A percentile compares a stretch with the other conserved stretches of the same genome.
Evolutionary conservation across 2,329 filamentous ascomycete genomes (phyloP).

Genomic region (Reticulascus tulasneorum): DNA sequence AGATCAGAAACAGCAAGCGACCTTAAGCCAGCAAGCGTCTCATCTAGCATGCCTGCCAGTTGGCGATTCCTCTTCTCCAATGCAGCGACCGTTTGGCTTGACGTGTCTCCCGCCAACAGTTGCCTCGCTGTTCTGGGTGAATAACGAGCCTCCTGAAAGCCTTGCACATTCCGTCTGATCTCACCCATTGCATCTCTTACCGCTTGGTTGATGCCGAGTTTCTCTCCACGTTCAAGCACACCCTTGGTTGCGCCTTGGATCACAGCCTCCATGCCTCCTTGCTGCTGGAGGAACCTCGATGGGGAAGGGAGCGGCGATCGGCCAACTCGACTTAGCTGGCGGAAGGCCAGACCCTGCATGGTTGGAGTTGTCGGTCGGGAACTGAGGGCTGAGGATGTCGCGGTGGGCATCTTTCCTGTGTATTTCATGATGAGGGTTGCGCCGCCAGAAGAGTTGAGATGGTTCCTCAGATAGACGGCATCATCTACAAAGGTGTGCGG

Average conservation of each 20-base stretch:
- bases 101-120: slow-evolving; percentile 29
- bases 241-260: slow-evolving; percentile 74
- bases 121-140: slow-evolving; percentile 33
- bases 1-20: slow-evolving; percentile 48
- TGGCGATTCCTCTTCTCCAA: slow-evolving; percentile 64
- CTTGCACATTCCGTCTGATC: slow-evolving; percentile 70
- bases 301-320: slow-evolving; percentile 45
- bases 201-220: slow-evolving; percentile 74
- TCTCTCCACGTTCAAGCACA: slow-evolving; percentile 69
- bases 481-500: slow-evolving; percentile 83
- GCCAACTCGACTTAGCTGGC: slow-evolving; percentile 35
- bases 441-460: slow-evolving; percentile 60
- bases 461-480: slow-evolving; percentile 68
- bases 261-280: slow-evolving; percentile 62
- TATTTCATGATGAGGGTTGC: slow-evolving; percentile 67
- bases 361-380: slow-evolving; percentile 17
- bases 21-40: slow-evolving; percentile 61
- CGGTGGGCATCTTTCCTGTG: slow-evolving; percentile 50
- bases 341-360: slow-evolving; percentile 23
- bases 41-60: slow-evolving; percentile 64
- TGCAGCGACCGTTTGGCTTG: slow-evolving; percentile 35
- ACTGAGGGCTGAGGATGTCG: slow-evolving; percentile 14
- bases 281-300: slow-evolving; percentile 49
- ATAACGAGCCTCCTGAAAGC: slow-evolving; percentile 54
- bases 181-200: slow-evolving; percentile 79